Percentiles rank a stretch among this genome's conserved stretches.
phyloP scores from a whole-genome alignment of 2,329 filamentous ascomycete species.

The Venturia asperata region DNA sequence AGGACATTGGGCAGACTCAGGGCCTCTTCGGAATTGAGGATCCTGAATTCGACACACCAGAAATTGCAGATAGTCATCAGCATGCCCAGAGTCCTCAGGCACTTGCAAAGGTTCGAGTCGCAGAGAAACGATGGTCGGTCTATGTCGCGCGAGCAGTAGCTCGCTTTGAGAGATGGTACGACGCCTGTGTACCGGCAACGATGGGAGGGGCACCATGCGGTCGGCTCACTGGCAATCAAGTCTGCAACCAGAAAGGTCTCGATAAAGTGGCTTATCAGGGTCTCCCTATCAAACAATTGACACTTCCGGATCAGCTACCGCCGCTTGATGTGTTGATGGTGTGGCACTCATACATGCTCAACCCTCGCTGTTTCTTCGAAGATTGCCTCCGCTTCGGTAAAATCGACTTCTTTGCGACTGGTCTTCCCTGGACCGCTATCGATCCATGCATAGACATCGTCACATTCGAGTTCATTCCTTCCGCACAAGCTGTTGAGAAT shows the following conservation, averaged over 20 bases:
- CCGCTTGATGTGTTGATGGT: slow-evolving; percentile 70
- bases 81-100: slow-evolving; percentile 30
- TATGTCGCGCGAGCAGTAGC: slow-evolving; percentile 62
- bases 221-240: slow-evolving; percentile 23
- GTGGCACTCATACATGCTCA: slow-evolving; percentile 73
- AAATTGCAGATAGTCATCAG: slow-evolving; percentile 23
- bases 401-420: slow-evolving; percentile 51
- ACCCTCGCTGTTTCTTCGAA: slow-evolving; percentile 66
- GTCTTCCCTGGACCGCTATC: slow-evolving; percentile 59
- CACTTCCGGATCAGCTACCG: slow-evolving; percentile 43
- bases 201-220: slow-evolving; percentile 30
- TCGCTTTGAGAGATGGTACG: slow-evolving; percentile 63
- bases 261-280: slow-evolving; percentile 24
- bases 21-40: slow-evolving; percentile 55
- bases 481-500: slow-evolving; percentile 35
- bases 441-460: slow-evolving; percentile 51
- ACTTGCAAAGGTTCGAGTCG: slow-evolving; percentile 43
- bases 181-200: slow-evolving; percentile 31
- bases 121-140: slow-evolving; percentile 68
- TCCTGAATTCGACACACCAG: slow-evolving; percentile 13
- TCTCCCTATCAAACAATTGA: slow-evolving; percentile 29
- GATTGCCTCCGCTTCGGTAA: slow-evolving; percentile 57
- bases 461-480: slow-evolving; percentile 50
- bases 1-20: slow-evolving; percentile 58
- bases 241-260: slow-evolving; percentile 28